Percentiles rank a stretch among this genome's conserved stretches.
These are phyloP conservation scores for Lanmaoa rubissima DNA, from an alignment of 768 basidiomycete species.

Conservation along the genomic window DNA sequence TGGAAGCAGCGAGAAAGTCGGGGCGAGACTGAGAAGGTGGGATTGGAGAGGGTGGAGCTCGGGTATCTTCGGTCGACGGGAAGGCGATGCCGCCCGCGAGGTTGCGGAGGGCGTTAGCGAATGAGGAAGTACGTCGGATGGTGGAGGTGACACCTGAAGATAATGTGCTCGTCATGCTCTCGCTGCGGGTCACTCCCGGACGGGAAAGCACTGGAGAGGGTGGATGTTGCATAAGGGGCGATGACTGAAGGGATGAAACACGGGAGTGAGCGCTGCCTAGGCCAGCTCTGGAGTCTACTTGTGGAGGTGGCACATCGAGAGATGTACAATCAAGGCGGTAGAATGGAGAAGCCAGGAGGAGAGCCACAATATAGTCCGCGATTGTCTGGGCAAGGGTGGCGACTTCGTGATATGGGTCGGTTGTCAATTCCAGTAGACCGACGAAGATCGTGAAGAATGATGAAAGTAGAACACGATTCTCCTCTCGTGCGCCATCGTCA, in stretches of 20 bases:
- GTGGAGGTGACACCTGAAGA: slow-evolving; percentile 65
- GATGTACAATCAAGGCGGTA: slow-evolving; percentile 68
- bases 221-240: slow-evolving; percentile 43
- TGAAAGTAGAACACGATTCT: slow-evolving; percentile 82
- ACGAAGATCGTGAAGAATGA: slow-evolving; percentile 94
- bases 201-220: slow-evolving; percentile 48
- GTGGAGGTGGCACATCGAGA: slow-evolving; percentile 47
- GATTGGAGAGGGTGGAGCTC: slow-evolving; percentile 36
- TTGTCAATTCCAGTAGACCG: slow-evolving; percentile 83
- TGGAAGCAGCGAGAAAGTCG: slow-evolving; percentile 44
- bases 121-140: slow-evolving; percentile 74
- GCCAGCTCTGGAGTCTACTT: slow-evolving; percentile 36
- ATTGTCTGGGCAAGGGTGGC: slow-evolving; percentile 88
- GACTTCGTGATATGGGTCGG: slow-evolving; percentile 92
- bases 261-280: slow-evolving; percentile 38
- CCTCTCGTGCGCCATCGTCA: slow-evolving; percentile 64
- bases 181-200: slow-evolving; percentile 52
- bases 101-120: slow-evolving; percentile 71
- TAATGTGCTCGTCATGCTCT: slow-evolving; percentile 60
- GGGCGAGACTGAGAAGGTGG: slow-evolving; percentile 20
- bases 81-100: slow-evolving; percentile 72
- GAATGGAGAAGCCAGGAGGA: slow-evolving; percentile 88
- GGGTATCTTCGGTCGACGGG: slow-evolving; percentile 57
- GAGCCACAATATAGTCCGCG: slow-evolving; percentile 88
- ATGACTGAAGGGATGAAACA: slow-evolving; percentile 50